Evolutionary conservation across 306 rosid species (phyloP).

Genomic region (Malus sylvestris): DNA sequence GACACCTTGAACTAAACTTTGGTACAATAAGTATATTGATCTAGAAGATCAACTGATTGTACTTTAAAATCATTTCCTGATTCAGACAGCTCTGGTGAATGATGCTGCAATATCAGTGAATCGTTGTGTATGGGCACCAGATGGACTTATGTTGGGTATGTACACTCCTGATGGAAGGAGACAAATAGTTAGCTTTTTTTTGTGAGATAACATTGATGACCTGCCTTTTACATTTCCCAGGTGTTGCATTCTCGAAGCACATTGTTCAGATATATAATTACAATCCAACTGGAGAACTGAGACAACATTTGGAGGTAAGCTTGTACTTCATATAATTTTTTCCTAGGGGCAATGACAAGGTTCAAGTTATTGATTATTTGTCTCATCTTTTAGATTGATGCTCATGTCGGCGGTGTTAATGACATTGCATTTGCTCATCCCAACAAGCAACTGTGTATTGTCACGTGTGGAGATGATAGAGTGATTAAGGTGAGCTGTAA

Average conservation of each 20-base stretch:
- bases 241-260: constrained; percentile 41
- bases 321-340: background rate
- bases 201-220: background rate
- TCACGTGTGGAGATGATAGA: constrained; percentile 41
- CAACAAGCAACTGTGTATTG: constrained; percentile 34
- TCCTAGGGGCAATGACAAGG: background rate
- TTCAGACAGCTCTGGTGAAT: constrained; percentile 33
- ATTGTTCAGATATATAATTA: constrained; percentile 32
- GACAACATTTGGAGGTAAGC: constrained; percentile 37
- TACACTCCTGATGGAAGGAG: background rate
- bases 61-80: background rate
- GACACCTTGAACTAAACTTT: background rate
- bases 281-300: constrained; percentile 36
- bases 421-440: constrained; percentile 45
- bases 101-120: constrained; percentile 37
- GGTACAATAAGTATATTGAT: background rate
- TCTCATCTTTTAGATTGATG: constrained; percentile 31
- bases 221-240: constrained; percentile 7
- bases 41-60: constrained; percentile 3
- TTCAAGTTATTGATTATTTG: constrained; percentile 6
- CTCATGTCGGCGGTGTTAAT: constrained; percentile 42
- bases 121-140: constrained; percentile 44
- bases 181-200: background rate
- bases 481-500: constrained; percentile 29
- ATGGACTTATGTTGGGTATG: constrained; percentile 40